Conservation (phyloP, 2,329 filamentous ascomycete genomes). For the Xylaria arbuscula region DNA sequence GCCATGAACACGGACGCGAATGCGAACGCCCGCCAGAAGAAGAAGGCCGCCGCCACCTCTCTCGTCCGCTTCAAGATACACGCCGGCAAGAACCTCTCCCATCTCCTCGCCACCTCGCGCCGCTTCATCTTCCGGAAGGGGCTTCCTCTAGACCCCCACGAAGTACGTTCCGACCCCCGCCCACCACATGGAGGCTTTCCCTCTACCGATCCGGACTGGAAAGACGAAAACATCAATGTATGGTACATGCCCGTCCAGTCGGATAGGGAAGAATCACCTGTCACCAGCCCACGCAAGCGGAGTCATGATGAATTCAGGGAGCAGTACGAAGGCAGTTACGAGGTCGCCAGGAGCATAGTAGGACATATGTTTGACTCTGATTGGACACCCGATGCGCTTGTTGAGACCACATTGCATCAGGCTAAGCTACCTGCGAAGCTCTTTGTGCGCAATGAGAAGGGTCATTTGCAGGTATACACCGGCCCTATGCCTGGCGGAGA, state of each 20-base stretch:
- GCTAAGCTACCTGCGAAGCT: slow-evolving; percentile 76
- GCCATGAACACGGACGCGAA: slow-evolving; percentile 55
- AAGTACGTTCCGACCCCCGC: slow-evolving; percentile 67
- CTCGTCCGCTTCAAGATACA: slow-evolving; percentile 70
- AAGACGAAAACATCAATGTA: slow-evolving; percentile 80
- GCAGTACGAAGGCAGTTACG: slow-evolving; percentile 55
- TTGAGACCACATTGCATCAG: slow-evolving; percentile 72
- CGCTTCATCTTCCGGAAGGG: slow-evolving; percentile 88
- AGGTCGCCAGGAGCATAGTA: slow-evolving; percentile 71
- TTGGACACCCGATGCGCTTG: slow-evolving; percentile 77
- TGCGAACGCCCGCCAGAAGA: slow-evolving; percentile 51
- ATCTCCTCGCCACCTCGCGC: slow-evolving; percentile 83
- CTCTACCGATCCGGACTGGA: slow-evolving; percentile 72
- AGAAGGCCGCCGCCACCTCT: slow-evolving; percentile 41
- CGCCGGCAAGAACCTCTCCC: slow-evolving; percentile 81
- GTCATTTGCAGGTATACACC: slow-evolving; percentile 74
- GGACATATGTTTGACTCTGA: slow-evolving; percentile 81
- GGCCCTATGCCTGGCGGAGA: slow-evolving; percentile 71
- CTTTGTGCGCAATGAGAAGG: slow-evolving; percentile 73
- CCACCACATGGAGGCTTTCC: slow-evolving; percentile 54
- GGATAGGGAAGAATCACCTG: slow-evolving; percentile 40
- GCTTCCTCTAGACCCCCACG: slow-evolving; percentile 76
- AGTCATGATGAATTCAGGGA: slow-evolving; percentile 59
- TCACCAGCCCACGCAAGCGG: slow-evolving; percentile 51
- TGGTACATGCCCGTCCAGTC: slow-evolving; percentile 78